Base-by-base conservation (phyloP, 2,329 filamentous ascomycete genomes). In the Nemania sp. region DNA sequence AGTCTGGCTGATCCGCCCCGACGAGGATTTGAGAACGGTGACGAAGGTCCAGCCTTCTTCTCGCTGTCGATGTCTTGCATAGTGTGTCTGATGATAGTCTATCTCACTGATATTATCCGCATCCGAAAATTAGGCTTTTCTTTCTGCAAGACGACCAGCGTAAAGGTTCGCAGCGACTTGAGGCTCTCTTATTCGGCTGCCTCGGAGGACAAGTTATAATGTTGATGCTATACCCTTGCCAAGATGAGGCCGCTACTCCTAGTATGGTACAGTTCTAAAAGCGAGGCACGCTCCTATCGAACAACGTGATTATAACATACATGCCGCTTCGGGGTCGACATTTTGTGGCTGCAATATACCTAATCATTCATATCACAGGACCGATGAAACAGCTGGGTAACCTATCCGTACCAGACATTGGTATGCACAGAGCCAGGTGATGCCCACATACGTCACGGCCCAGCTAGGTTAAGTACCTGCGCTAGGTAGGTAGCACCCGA, bases 11-110 rank as follows among this genome's bases (percentile, higher is more conserved):
- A 42, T 28, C 37, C 31, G 2, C 40, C 37, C 46, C 36, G 48
- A 28, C 23, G 49, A 3, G 22, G 39, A 45, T 31, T 40, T 19
- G 44, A 40, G 6, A 31, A 22, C 14, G 17, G 26, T 40, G 47
- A 44, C 36, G 54, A 57, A 52, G 51, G 47, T 30, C 54, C 57
- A 7, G 51, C 45, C 54, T 48, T 60, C 51, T 57, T 50, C 37
- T 53, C 49, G 31, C 30, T 42, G 14, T 41, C 36, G 23, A 40
- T 49, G 41, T 50, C 52, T 24, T 43, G 12, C 57, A 57, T 60
- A 47, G 33, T 9, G 44, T 46, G 17, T 42, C 24, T 22, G 14
- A 37, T n/a, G 20, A 15, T 3, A 33, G 3, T 24, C 19, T 44
- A 43, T 49, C 14, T 24, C 36, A 45, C 52, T 26, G 24, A n/a